Conservation (phyloP, 164 flowering plant species). For the Umbilicus rupestris region DNA sequence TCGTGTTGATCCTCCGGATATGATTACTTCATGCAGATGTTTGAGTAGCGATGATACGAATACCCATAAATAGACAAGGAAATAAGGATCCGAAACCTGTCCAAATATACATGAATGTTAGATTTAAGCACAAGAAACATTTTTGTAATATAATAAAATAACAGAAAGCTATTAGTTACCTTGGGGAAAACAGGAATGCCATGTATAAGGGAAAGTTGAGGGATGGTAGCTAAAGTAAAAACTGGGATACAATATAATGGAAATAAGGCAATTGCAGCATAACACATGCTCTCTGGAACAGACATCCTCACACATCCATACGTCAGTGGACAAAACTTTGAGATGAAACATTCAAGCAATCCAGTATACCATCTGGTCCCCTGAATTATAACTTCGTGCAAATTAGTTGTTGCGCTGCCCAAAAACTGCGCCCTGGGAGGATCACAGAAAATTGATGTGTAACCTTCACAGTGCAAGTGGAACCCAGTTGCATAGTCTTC, state of each 20-base stretch:
- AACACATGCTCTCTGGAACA: conserved; percentile 23
- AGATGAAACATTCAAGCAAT: conserved; percentile 19
- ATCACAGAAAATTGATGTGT: conserved; percentile 24
- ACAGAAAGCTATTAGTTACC: neutral
- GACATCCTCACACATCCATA: conserved; percentile 27
- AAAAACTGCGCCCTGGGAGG: conserved; percentile 34
- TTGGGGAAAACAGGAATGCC: conserved; percentile 29
- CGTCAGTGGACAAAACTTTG: conserved; percentile 30
- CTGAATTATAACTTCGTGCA: conserved; percentile 27
- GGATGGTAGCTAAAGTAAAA: conserved; percentile 23
- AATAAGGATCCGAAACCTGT: conserved; percentile 24
- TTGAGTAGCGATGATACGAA: conserved; percentile 19
- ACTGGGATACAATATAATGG: conserved; percentile 23
- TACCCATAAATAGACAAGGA: conserved; percentile 17
- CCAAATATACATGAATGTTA: neutral
- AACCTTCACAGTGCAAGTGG: conserved; percentile 30
- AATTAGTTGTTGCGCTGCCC: conserved; percentile 23
- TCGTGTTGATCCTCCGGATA: conserved; percentile 18
- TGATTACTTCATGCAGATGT: conserved; percentile 23
- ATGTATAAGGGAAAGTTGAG: conserved; percentile 33
- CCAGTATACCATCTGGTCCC: conserved; percentile 32
- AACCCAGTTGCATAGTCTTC: conserved; percentile 44
- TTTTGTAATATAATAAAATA: neutral
- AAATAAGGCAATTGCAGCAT: conserved; percentile 15
- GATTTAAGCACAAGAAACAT: neutral